Percentiles rank a stretch among this genome's conserved stretches.
phyloP scores from a whole-genome alignment of 345 rosid species.

The Linum tenue region DNA sequence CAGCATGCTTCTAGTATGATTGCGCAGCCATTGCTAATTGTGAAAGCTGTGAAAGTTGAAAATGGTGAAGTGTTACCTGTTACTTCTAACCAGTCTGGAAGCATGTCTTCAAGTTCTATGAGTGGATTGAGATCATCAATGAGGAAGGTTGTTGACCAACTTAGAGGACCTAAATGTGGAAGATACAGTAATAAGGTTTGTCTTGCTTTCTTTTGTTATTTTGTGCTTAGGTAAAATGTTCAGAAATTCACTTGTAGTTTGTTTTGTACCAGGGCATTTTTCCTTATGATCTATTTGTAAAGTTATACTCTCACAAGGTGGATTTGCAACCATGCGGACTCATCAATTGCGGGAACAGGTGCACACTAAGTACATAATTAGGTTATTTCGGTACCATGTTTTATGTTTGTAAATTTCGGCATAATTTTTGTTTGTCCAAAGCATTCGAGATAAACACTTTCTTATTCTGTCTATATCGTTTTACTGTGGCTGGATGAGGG shows the following conservation, averaged over 20 bases:
- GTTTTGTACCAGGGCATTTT: constrained; percentile 54
- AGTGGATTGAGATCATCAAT: constrained; percentile 52
- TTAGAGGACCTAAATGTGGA: constrained; percentile 50
- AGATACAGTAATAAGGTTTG: constrained; percentile 59
- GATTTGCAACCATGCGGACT: constrained; percentile 83
- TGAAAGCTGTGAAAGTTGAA: constrained; percentile 27
- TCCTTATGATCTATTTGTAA: constrained; percentile 68
- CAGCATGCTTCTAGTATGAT: constrained; percentile 20
- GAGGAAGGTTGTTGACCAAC: constrained; percentile 56
- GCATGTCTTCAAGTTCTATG: constrained; percentile 27
- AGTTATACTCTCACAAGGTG: constrained; percentile 56
- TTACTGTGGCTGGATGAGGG: neutral
- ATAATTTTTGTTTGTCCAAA: no score
- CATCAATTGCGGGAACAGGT: constrained; percentile 92
- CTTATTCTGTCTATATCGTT: neutral
- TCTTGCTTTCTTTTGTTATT: constrained; percentile 8
- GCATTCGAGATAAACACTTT: neutral
- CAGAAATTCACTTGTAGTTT: neutral
- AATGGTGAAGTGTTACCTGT: constrained; percentile 27
- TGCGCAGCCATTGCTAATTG: constrained; percentile 26
- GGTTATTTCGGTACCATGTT: neutral
- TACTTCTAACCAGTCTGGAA: constrained; percentile 17
- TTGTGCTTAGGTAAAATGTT: neutral
- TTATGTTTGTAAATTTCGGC: neutral
- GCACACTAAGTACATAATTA: neutral